Evolutionary conservation across 768 basidiomycete genomes (phyloP).

Genomic region (Tulasnella sp.): DNA sequence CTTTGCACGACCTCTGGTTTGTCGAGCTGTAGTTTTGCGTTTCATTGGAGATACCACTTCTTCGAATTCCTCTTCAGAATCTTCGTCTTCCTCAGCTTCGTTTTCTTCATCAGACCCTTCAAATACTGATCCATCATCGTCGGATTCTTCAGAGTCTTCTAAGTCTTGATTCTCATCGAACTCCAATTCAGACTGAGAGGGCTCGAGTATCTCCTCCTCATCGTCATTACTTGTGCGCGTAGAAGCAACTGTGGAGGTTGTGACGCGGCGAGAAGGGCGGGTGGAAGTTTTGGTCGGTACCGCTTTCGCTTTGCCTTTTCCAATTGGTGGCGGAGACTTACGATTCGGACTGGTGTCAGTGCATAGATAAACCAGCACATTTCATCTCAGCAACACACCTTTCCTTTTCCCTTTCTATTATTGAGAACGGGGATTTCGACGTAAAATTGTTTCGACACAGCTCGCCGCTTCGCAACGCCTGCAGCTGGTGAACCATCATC

Average conservation of each 20-base stretch:
- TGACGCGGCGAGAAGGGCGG: not conserved
- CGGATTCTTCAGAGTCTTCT: constrained; percentile 6
- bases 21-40: no score
- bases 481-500: not conserved
- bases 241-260: not conserved
- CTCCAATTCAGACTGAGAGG: constrained; percentile 1
- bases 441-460: not conserved
- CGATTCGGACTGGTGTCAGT: not conserved
- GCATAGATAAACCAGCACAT: no score
- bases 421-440: not conserved
- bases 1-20: constrained; percentile 1
- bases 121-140: constrained; percentile 14
- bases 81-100: constrained; percentile 21
- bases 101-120: constrained; percentile 26
- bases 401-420: not conserved
- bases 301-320: constrained; percentile 11
- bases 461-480: constrained; percentile 1
- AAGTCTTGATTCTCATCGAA: not conserved
- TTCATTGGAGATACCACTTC: no score
- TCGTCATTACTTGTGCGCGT: not conserved
- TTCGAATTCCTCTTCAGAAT: no score
- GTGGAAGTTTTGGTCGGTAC: not conserved
- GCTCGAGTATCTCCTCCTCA: not conserved
- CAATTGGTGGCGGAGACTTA: constrained; percentile 1
- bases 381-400: constrained; percentile 1